These are phyloP conservation scores for Chlamydomonas asymmetrica DNA, from an alignment of 139 green algal genomes.

Conservation along the genomic window DNA sequence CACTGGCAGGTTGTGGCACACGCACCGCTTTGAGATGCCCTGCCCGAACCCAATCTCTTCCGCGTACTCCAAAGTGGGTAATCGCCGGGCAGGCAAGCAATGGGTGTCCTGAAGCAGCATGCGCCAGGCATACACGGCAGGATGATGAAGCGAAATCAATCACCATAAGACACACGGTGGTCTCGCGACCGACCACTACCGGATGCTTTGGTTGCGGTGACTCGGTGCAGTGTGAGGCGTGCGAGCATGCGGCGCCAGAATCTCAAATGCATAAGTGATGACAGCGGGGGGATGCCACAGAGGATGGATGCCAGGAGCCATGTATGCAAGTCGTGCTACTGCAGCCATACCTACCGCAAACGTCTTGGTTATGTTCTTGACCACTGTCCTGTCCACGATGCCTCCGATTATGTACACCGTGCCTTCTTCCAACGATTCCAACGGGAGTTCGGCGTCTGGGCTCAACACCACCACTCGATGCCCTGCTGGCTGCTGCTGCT, in stretches of 20 bases:
- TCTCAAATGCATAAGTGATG: not conserved
- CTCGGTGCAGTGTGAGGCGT: not conserved
- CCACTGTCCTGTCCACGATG: conserved; percentile 34
- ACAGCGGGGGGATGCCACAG: not conserved
- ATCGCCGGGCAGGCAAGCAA: conserved; percentile 2
- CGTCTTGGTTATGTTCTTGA: conserved; percentile 8
- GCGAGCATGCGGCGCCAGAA: no score
- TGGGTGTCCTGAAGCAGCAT: not conserved
- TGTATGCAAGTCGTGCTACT: no score
- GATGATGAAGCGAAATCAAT: not conserved
- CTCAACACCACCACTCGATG: conserved; percentile 16
- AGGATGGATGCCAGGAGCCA: no score
- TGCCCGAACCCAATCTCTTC: conserved; percentile 24
- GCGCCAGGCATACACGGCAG: not conserved
- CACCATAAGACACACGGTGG: not conserved
- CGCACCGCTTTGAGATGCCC: conserved; percentile 3
- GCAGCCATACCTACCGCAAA: not conserved
- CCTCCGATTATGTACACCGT: conserved; percentile 38
- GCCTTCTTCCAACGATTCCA: conserved; percentile 3
- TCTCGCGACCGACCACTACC: not conserved
- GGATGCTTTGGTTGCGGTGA: not conserved
- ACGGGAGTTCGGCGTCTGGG: conserved; percentile 33
- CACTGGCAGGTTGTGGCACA: no score
- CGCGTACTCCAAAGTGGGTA: conserved; percentile 28
- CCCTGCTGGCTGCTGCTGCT: not conserved